These are phyloP conservation scores for Rhodotorula babjevae DNA, from an alignment of 768 basidiomycete species.

Conservation along the genomic window DNA sequence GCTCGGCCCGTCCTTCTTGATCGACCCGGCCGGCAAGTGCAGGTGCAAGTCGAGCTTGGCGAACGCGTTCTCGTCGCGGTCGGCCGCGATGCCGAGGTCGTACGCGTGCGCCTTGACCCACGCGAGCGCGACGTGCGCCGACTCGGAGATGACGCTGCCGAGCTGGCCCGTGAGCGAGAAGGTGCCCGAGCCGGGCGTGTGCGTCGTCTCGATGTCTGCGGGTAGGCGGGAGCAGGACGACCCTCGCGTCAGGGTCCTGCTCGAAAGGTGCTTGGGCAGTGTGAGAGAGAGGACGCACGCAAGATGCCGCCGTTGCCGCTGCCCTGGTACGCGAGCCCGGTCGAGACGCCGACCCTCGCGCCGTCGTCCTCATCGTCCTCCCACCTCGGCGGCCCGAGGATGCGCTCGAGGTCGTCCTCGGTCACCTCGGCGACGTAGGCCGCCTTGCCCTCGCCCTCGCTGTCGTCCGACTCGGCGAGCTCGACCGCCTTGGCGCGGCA, in stretches of 20 bases:
- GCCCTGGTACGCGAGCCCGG: conserved; percentile 46
- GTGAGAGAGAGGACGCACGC: not conserved
- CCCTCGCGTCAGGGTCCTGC: not conserved
- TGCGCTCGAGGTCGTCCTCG: conserved; percentile 69
- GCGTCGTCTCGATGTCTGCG: conserved; percentile 72
- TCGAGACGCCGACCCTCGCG: conserved; percentile 32
- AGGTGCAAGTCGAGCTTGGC: conserved; percentile 74
- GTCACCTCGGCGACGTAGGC: conserved; percentile 61
- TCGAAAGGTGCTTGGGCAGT: too few relatives aligned
- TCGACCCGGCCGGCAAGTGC: conserved; percentile 81
- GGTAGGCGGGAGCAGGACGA: not conserved
- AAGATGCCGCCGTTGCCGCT: conserved; percentile 45
- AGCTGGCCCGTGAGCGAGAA: conserved; percentile 76
- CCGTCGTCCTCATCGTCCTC: conserved; percentile 59
- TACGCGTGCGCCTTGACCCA: conserved; percentile 71
- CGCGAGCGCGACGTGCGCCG: conserved; percentile 79
- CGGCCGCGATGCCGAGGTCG: conserved; percentile 43
- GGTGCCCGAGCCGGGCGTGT: conserved; percentile 67
- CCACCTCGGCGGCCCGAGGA: conserved; percentile 73
- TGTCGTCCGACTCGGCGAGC: conserved; percentile 61
- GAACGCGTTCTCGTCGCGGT: conserved; percentile 47
- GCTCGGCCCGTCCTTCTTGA: conserved; percentile 90
- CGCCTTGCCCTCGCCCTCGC: conserved; percentile 34
- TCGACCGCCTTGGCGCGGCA: conserved; percentile 89
- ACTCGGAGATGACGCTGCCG: conserved; percentile 89